Conservation (phyloP, 2,329 filamentous ascomycete genomes). For the Verticillium klebahnii region DNA sequence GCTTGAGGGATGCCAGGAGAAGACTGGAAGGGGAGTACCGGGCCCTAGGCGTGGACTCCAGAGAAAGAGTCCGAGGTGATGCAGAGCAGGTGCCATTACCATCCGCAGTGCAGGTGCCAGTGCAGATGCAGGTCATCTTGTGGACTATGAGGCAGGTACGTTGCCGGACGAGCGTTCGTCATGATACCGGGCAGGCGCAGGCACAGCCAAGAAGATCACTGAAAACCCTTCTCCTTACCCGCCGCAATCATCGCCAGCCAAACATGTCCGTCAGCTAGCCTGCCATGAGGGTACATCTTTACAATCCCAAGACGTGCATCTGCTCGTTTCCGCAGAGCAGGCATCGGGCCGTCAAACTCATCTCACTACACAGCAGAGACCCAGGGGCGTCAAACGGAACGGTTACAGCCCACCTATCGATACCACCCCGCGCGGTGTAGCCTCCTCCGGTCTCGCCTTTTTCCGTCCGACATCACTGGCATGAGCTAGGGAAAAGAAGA, state of each 20-base stretch:
- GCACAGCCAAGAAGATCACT: neutral
- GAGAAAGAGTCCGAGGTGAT: neutral
- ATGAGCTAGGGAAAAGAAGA: too few relatives aligned
- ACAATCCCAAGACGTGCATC: too few relatives aligned
- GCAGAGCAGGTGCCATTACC: neutral
- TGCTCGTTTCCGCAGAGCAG: too few relatives aligned
- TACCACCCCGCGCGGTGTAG: too few relatives aligned
- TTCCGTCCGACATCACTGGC: too few relatives aligned
- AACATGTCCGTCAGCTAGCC: too few relatives aligned
- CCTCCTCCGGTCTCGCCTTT: too few relatives aligned
- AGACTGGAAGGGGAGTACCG: neutral
- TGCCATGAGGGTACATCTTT: too few relatives aligned
- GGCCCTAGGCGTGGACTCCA: neutral
- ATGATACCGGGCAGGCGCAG: neutral
- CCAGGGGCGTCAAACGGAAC: too few relatives aligned
- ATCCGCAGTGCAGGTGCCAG: neutral
- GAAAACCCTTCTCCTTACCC: neutral
- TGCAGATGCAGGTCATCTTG: neutral
- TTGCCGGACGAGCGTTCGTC: neutral
- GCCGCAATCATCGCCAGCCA: neutral
- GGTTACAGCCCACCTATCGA: too few relatives aligned
- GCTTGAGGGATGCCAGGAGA: neutral
- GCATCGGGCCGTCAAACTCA: too few relatives aligned
- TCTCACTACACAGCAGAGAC: too few relatives aligned
- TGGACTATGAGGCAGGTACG: neutral